A percentile compares a stretch with the other conserved stretches of the same genome.
Conservation (phyloP, 2,329 filamentous ascomycete genomes). For the Volutella citrinella region DNA sequence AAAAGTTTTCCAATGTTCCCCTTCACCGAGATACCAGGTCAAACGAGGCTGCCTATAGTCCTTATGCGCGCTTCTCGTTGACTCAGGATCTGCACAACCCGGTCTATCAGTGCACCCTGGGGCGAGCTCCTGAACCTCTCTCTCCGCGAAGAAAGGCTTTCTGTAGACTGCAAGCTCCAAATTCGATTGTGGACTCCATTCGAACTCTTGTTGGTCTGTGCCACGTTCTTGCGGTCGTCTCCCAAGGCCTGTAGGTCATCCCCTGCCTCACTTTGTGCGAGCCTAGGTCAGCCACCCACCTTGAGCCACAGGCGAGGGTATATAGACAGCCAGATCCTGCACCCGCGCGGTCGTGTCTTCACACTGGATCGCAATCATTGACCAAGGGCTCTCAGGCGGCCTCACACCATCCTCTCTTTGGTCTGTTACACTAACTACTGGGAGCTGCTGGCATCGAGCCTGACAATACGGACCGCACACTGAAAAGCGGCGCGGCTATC, state of each 20-base stretch:
- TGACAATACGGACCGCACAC: no score
- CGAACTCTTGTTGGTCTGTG: conserved; percentile 22
- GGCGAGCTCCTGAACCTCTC: no score
- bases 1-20: neutral
- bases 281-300: conserved; percentile 25
- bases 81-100: conserved; percentile 44
- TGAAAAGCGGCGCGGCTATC: no score
- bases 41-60: no score
- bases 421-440: conserved; percentile 22
- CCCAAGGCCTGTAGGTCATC: conserved; percentile 19
- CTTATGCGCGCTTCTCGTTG: conserved; percentile 39
- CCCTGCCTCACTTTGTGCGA: conserved; percentile 25
- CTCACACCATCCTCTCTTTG: conserved; percentile 16
- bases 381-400: conserved; percentile 15
- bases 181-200: no score
- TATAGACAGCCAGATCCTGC: conserved; percentile 38
- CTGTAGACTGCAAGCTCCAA: no score
- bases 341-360: conserved; percentile 28
- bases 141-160: no score
- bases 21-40: no score
- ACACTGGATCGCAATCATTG: conserved; percentile 18
- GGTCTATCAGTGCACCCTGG: no score
- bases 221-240: conserved; percentile 21
- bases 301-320: conserved; percentile 28
- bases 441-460: no score